A percentile compares a stretch with the other conserved stretches of the same genome.
Conservation (phyloP, 805 yeast species). For the Suhomyces pyralidae region DNA sequence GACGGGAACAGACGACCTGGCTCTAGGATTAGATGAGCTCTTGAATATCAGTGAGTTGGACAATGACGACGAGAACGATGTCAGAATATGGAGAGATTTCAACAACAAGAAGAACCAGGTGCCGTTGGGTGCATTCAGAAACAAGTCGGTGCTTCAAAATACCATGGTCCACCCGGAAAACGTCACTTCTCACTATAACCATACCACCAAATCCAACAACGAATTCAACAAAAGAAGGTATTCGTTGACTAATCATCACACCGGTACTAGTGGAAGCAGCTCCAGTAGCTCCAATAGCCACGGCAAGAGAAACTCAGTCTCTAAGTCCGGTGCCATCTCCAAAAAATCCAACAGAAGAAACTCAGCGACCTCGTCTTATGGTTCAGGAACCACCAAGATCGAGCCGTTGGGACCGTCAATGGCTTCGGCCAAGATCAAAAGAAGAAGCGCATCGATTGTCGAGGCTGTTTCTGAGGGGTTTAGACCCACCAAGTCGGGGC, state of each 20-base stretch:
- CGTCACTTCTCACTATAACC: slow-evolving; percentile 23
- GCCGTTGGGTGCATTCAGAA: slow-evolving; percentile 89
- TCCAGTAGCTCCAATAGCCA: background rate
- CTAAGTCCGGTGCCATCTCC: slow-evolving; percentile 1
- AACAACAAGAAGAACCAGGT: slow-evolving; percentile 47
- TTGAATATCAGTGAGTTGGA: slow-evolving; percentile 86
- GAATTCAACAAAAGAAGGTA: slow-evolving; percentile 26
- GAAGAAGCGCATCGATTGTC: slow-evolving; percentile 64
- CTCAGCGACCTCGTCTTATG: slow-evolving; percentile 1
- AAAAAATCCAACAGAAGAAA: slow-evolving; percentile 3
- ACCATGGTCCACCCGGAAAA: slow-evolving; percentile 21
- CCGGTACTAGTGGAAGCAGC: background rate
- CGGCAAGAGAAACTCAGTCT: slow-evolving; percentile 7
- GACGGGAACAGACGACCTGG: slow-evolving; percentile 31
- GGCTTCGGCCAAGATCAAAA: slow-evolving; percentile 27
- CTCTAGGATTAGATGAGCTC: slow-evolving; percentile 67
- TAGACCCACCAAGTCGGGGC: slow-evolving; percentile 70
- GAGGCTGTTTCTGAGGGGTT: slow-evolving; percentile 78
- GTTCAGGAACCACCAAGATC: slow-evolving; percentile 4
- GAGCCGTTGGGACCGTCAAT: background rate
- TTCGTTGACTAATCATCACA: slow-evolving; percentile 14
- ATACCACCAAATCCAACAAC: slow-evolving; percentile 24
- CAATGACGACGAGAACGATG: slow-evolving; percentile 61
- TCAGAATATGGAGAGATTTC: slow-evolving; percentile 45
- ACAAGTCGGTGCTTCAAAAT: slow-evolving; percentile 47